Evolutionary conservation across 23 red algal genomes (phyloP), one percentile per base, ranked within the genome.

Genomic region (Agarophyton chilense): DNA sequence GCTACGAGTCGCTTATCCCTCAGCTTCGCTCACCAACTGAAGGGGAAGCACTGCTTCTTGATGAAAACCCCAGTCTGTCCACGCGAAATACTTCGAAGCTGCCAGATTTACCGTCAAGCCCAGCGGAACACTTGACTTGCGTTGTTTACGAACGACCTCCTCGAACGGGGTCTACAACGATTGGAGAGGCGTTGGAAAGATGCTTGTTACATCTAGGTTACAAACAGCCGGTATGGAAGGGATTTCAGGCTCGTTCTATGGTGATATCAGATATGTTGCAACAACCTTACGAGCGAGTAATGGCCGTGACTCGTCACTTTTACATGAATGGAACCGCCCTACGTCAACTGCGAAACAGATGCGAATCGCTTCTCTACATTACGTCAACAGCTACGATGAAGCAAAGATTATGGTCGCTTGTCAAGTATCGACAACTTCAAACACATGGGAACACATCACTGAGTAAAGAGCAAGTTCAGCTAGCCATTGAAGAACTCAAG

Each of bases 131-230:
- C 19, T 42, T 31, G 17, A 55, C 45, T 0, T 86, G 82, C 64
- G 10, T 86, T 22, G 31, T 86, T 24, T 86, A 71, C 82, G 82
- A 86, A 21, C 40, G 64, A 6, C 82, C 82, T 11, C 82, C 82
- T 19, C 82, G 82, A 26, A 86, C 82, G 10, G 82, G 62, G 33
- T 71, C 60, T 2, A 71, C 82, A 10, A 86, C 82, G 17, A 72
- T 86, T 25, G 82, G 60, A 45, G 29, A 38, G 7, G 82, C 82
- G 1, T 24, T 86, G 16, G 32, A 54, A n/a, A 53, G 12, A 17
- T 86, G 82, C 25, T 63, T 86, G 38, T 31, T n/a, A 4, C n/a
- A 18, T 17, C 82, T 24, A 8, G 82, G 61, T n/a, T 86, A 70
- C 29, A 14, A 74, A 22, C 82, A 86, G 65, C 82, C 82, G 28